Conservation (phyloP, 805 yeast species). For the Tetrapisispora taiwanensis region DNA sequence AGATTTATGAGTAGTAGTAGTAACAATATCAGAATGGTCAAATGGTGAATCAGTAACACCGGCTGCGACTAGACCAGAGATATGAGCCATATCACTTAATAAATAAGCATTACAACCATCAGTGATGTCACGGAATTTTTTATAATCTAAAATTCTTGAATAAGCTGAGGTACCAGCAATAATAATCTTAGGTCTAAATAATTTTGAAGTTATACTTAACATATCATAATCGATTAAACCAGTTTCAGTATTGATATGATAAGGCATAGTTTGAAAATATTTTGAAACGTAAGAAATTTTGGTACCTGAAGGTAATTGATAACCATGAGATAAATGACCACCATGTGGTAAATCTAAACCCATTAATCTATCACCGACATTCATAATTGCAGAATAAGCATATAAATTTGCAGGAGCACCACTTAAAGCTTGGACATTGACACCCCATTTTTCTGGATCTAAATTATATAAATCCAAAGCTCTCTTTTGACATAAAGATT, state of each 20-base stretch:
- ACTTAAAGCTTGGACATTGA: conserved; percentile 87
- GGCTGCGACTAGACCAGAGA: conserved; percentile 91
- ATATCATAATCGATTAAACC: conserved; percentile 89
- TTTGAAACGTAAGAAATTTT: conserved; percentile 88
- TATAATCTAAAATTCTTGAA: conserved; percentile 81
- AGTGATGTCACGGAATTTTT: conserved; percentile 81
- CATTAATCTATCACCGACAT: conserved; percentile 89
- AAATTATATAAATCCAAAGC: conserved; percentile 77
- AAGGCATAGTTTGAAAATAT: conserved; percentile 96
- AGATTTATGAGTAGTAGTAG: conserved; percentile 96
- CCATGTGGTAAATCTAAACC: conserved; percentile 98
- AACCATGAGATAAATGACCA: conserved; percentile 96
- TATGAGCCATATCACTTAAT: conserved; percentile 94
- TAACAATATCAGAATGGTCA: conserved; percentile 87
- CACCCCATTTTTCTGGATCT: conserved; percentile 86
- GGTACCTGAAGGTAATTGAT: conserved; percentile 73
- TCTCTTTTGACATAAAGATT: conserved; percentile 79
- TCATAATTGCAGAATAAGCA: conserved; percentile 80
- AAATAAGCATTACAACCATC: conserved; percentile 89
- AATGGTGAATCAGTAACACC: conserved; percentile 91
- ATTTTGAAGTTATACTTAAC: conserved; percentile 67
- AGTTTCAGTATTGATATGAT: conserved; percentile 74
- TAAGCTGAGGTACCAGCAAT: conserved; percentile 98
- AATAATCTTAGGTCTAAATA: conserved; percentile 88
- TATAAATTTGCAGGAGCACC: conserved; percentile 97